Evolutionary conservation across 2,329 filamentous ascomycete species (phyloP).

Genomic region (Pseudocercospora fijiensis): DNA sequence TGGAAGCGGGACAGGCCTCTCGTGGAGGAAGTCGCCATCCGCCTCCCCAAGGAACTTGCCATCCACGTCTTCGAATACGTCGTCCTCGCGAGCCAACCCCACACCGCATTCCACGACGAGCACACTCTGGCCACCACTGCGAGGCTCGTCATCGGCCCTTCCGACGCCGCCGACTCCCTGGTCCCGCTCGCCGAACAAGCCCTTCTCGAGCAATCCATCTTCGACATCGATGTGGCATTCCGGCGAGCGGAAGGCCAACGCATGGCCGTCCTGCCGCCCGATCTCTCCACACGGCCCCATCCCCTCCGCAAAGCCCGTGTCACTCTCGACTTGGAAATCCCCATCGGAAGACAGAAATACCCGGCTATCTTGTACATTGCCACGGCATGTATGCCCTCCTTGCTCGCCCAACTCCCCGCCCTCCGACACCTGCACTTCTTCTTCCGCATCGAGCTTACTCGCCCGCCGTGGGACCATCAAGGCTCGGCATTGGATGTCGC

Average conservation of each 20-base stretch:
- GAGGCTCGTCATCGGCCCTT: slow-evolving; percentile 12
- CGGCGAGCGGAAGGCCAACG: slow-evolving; percentile 10
- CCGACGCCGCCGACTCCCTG: not conserved
- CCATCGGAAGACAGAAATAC: slow-evolving; percentile 17
- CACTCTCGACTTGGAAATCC: slow-evolving; percentile 15
- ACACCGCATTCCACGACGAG: slow-evolving; percentile 6
- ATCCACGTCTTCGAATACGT: slow-evolving; percentile 19
- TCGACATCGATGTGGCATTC: slow-evolving; percentile 13
- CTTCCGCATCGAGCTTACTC: slow-evolving; percentile 14
- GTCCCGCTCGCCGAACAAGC: slow-evolving; percentile 15
- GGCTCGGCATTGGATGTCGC: slow-evolving; percentile 10
- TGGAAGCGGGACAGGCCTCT: slow-evolving; percentile 16
- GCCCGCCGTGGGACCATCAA: slow-evolving; percentile 17
- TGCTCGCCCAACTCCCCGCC: slow-evolving; percentile 15
- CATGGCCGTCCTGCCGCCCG: slow-evolving; percentile 10
- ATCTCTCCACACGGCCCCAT: slow-evolving; percentile 8
- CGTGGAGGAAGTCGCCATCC: slow-evolving; percentile 13
- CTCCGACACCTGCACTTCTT: slow-evolving; percentile 15
- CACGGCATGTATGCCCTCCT: slow-evolving; percentile 18
- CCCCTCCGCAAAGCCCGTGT: slow-evolving; percentile 13
- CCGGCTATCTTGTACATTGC: slow-evolving; percentile 16
- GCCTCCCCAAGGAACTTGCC: slow-evolving; percentile 19
- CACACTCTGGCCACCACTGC: slow-evolving; percentile 6
- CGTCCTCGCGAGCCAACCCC: slow-evolving; percentile 8
- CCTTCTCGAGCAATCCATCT: slow-evolving; percentile 16